These are phyloP conservation scores for Vigna angularis DNA, from an alignment of 306 rosid genomes.

Conservation along the genomic window DNA sequence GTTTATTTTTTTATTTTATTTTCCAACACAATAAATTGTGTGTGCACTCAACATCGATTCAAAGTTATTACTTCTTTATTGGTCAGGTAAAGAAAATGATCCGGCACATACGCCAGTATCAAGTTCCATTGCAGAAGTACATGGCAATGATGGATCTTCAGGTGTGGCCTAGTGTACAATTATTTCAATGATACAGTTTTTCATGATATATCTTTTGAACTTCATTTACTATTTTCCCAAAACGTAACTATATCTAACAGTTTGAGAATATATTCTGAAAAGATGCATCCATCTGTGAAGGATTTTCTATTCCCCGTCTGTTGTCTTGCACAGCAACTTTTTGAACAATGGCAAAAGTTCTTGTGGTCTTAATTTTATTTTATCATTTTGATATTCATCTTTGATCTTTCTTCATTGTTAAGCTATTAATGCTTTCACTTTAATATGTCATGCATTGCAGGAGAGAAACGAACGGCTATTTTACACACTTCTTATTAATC, in stretches of 20 bases:
- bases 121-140: conserved; percentile 91
- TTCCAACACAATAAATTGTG: not conserved
- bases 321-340: not conserved
- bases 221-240: not conserved
- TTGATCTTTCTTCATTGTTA: conserved; percentile 20
- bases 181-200: conserved; percentile 8
- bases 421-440: conserved; percentile 27
- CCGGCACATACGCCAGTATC: conserved; percentile 84
- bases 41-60: not conserved
- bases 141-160: conserved; percentile 99
- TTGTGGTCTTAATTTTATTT: not conserved
- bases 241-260: not conserved
- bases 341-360: not conserved
- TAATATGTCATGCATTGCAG: conserved; percentile 53
- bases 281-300: not conserved
- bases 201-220: conserved; percentile 14
- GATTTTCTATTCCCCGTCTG: not conserved
- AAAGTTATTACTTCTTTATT: conserved; percentile 27
- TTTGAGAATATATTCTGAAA: not conserved
- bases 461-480: conserved; percentile 88
- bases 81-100: conserved; percentile 92
- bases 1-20: not conserved
- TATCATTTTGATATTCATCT: not conserved
- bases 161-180: conserved; percentile 56
- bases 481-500: conserved; percentile 87